phyloP scores from a whole-genome alignment of 1,284 basidiomycete species.

The Phenoliferia sp. region DNA sequence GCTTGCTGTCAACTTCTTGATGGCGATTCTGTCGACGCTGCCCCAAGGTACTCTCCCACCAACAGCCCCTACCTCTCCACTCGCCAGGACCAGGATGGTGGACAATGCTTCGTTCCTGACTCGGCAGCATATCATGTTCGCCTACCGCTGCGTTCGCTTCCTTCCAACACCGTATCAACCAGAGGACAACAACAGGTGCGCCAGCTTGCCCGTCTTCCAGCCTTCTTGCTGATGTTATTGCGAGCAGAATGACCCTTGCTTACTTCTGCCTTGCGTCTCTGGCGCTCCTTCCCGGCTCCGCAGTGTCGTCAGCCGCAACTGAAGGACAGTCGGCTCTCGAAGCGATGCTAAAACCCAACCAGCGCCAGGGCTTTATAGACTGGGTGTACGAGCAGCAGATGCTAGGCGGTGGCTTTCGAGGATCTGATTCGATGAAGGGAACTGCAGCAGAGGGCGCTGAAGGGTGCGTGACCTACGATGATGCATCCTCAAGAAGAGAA shows the following conservation, averaged over 20 bases:
- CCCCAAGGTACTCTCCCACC: no score
- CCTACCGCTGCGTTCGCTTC: constrained; percentile 27
- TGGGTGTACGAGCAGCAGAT: constrained; percentile 37
- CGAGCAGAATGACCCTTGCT: constrained; percentile 35
- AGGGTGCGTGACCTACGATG: background rate
- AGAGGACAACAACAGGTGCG: constrained; percentile 32
- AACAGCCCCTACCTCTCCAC: no score
- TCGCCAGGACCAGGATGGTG: no score
- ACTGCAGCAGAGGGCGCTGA: background rate
- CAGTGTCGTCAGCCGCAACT: constrained; percentile 6
- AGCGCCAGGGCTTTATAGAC: constrained; percentile 20
- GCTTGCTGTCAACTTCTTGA: no score
- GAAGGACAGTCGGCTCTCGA: constrained; percentile 13
- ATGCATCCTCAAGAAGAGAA: background rate
- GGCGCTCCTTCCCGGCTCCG: constrained; percentile 25
- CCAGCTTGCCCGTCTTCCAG: background rate
- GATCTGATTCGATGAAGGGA: constrained; percentile 20
- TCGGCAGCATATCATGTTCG: constrained; percentile 28
- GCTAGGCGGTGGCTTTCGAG: constrained; percentile 32
- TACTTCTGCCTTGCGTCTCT: constrained; percentile 35
- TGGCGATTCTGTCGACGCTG: no score
- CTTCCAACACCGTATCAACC: constrained; percentile 33
- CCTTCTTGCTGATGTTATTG: background rate
- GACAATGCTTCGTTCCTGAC: constrained; percentile 15
- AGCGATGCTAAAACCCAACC: constrained; percentile 15